These are phyloP conservation scores for Lodderomyces jiufengensis DNA, from an alignment of 1,139 yeast species.

Conservation along the genomic window DNA sequence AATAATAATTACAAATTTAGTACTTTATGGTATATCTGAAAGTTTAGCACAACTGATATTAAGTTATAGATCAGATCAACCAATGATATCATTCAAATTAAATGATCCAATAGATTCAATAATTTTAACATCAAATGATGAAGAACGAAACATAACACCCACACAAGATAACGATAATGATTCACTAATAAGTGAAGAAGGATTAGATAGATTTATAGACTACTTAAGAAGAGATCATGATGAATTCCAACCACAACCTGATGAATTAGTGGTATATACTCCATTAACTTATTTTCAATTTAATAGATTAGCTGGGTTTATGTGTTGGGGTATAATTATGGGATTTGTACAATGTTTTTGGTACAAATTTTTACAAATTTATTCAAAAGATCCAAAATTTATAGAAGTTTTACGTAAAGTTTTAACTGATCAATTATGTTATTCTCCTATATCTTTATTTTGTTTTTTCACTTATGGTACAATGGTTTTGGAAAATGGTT, in stretches of 20 bases:
- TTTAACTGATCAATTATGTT: slow-evolving; percentile 82
- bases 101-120: slow-evolving; percentile 13
- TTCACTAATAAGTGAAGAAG: slow-evolving; percentile 16
- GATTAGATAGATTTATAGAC: slow-evolving; percentile 34
- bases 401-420: slow-evolving; percentile 84
- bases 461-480: slow-evolving; percentile 84
- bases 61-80: slow-evolving; percentile 26
- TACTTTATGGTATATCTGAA: slow-evolving; percentile 85
- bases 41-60: slow-evolving; percentile 77
- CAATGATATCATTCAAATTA: slow-evolving; percentile 21
- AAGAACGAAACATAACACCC: slow-evolving; percentile 1
- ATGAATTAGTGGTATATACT: slow-evolving; percentile 3
- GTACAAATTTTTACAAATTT: slow-evolving; percentile 82
- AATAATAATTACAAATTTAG: slow-evolving; percentile 76
- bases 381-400: slow-evolving; percentile 75
- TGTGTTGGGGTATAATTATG: slow-evolving; percentile 82
- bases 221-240: slow-evolving; percentile 33
- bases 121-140: neutral
- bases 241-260: slow-evolving; percentile 8
- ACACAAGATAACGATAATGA: slow-evolving; percentile 19
- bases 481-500: slow-evolving; percentile 73
- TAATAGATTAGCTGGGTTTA: slow-evolving; percentile 71
- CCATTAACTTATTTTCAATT: slow-evolving; percentile 52
- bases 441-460: slow-evolving; percentile 80
- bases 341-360: slow-evolving; percentile 85